Evolutionary conservation across 1,284 basidiomycete genomes (phyloP).

Genomic region (Sanghuangporus sanghuang): DNA sequence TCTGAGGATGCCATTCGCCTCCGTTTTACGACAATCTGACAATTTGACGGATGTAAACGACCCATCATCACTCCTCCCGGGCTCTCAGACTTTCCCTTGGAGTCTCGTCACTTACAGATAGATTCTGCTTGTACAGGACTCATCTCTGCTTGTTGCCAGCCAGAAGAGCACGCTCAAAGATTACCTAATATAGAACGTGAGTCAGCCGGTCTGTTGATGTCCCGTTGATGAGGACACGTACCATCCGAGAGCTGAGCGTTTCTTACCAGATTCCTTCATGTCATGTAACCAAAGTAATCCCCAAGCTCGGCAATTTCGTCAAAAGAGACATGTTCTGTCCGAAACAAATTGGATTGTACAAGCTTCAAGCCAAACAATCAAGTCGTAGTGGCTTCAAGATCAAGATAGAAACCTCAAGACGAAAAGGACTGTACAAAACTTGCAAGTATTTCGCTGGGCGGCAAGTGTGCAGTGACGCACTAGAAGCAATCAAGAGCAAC

Average conservation of each 20-base stretch:
- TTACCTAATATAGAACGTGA: conserved; percentile 11
- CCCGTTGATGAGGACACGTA: background rate
- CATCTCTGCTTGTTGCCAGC: background rate
- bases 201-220: background rate
- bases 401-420: too few relatives aligned
- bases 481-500: too few relatives aligned
- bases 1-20: too few relatives aligned
- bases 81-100: too few relatives aligned
- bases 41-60: too few relatives aligned
- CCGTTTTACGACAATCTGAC: too few relatives aligned
- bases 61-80: too few relatives aligned
- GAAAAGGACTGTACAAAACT: too few relatives aligned
- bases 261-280: conserved; percentile 5
- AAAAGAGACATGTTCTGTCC: background rate
- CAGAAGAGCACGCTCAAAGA: background rate
- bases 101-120: background rate
- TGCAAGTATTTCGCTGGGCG: too few relatives aligned
- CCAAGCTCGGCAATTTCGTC: background rate
- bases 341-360: background rate
- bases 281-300: background rate
- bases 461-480: too few relatives aligned
- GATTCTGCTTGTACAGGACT: background rate
- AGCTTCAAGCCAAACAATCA: background rate
- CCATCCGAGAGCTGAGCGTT: background rate
- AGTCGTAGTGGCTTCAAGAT: too few relatives aligned